Evolutionary conservation across 2,329 filamentous ascomycete genomes (phyloP).

Genomic region (Sporothrix globosa): DNA sequence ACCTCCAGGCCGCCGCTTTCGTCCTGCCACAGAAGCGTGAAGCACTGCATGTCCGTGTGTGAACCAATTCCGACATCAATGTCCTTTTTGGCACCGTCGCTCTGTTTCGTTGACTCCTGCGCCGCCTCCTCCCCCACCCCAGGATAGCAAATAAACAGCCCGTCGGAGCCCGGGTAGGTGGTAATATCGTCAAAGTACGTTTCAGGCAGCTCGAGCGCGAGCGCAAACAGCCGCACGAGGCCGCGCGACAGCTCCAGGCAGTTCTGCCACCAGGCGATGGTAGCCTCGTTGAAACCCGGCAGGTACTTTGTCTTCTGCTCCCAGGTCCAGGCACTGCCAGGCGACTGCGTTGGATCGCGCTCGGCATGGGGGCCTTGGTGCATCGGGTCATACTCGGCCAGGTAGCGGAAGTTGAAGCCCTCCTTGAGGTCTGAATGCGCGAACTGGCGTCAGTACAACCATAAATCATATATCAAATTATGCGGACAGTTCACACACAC

Average conservation of each 20-base stretch:
- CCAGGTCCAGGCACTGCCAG: slow-evolving; percentile 39
- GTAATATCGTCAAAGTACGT: slow-evolving; percentile 49
- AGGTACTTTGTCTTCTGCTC: slow-evolving; percentile 38
- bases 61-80: slow-evolving; percentile 50
- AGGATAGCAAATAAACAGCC: slow-evolving; percentile 39
- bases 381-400: slow-evolving; percentile 36
- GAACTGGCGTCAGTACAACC: no score
- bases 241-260: slow-evolving; percentile 36
- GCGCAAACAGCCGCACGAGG: slow-evolving; percentile 38
- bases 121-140: slow-evolving; percentile 32
- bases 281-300: slow-evolving; percentile 36
- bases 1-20: slow-evolving; percentile 35
- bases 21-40: slow-evolving; percentile 36
- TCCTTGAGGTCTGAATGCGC: slow-evolving; percentile 36
- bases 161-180: slow-evolving; percentile 43
- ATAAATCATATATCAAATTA: no score
- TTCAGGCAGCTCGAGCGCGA: slow-evolving; percentile 37
- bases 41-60: slow-evolving; percentile 52
- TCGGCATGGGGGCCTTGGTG: slow-evolving; percentile 16
- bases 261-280: slow-evolving; percentile 38
- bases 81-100: slow-evolving; percentile 15
- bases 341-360: neutral
- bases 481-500: slow-evolving; percentile 6
- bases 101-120: slow-evolving; percentile 32
- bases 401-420: slow-evolving; percentile 39